phyloP scores from a whole-genome alignment of 352 stramenopile species.

The Phytopythium boreale region DNA sequence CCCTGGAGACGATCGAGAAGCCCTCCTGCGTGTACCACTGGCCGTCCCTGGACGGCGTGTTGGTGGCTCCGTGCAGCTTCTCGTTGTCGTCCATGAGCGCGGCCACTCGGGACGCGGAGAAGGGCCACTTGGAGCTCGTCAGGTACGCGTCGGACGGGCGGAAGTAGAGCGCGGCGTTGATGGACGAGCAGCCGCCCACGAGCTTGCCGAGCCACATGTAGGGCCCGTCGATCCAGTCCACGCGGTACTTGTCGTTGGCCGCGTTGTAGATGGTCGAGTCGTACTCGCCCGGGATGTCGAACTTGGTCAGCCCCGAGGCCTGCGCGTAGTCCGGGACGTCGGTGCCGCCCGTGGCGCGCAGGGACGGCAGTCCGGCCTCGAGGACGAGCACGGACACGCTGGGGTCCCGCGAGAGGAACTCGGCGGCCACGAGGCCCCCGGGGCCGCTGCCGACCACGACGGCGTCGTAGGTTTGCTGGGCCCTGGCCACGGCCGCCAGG shows the following conservation, averaged over 20 bases:
- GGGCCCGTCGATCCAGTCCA: constrained; percentile 42
- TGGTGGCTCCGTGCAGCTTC: constrained; percentile 36
- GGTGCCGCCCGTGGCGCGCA: constrained; percentile 39
- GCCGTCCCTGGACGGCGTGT: constrained; percentile 43
- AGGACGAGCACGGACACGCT: constrained; percentile 53
- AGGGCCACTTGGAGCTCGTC: constrained; percentile 40
- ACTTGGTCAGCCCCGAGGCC: constrained; percentile 43
- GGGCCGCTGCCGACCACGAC: constrained; percentile 55
- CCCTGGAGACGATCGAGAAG: constrained; percentile 40
- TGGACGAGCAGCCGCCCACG: constrained; percentile 74
- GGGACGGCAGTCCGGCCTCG: constrained; percentile 45
- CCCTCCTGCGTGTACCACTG: constrained; percentile 51
- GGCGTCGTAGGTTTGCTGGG: constrained; percentile 50
- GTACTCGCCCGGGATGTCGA: constrained; percentile 71
- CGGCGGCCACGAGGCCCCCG: constrained; percentile 51
- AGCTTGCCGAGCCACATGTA: constrained; percentile 71
- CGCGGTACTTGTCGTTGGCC: constrained; percentile 39
- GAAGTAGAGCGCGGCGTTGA: constrained; percentile 87
- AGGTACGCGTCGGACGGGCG: constrained; percentile 51
- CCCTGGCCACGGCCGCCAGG: constrained; percentile 1
- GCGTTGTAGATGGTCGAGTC: constrained; percentile 40
- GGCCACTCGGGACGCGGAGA: constrained; percentile 58
- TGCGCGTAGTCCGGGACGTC: constrained; percentile 43
- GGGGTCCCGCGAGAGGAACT: constrained; percentile 52
- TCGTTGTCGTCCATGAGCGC: constrained; percentile 55